Conservation (phyloP, 495 filamentous ascomycete species). For the Cladorrhinum samala region DNA sequence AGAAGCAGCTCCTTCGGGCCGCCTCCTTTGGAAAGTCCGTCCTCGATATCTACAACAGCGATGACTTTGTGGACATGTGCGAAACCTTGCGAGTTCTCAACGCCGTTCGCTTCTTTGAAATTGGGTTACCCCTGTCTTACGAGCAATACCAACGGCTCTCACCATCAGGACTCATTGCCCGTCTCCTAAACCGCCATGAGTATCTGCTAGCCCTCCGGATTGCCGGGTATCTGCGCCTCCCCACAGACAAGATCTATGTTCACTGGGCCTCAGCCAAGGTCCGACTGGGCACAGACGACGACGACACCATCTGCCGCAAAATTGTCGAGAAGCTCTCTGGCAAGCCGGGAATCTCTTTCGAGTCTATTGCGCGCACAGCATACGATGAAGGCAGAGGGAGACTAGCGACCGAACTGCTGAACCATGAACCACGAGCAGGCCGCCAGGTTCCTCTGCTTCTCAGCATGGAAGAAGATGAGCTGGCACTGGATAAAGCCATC, state of each 20-base stretch:
- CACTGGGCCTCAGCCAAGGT: conserved; percentile 97
- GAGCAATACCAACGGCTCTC: conserved; percentile 84
- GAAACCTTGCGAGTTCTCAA: conserved; percentile 90
- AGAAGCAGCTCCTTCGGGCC: conserved; percentile 90
- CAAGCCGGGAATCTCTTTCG: conserved; percentile 89
- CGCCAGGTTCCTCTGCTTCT: conserved; percentile 93
- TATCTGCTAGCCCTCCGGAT: conserved; percentile 86
- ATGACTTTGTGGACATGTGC: conserved; percentile 98
- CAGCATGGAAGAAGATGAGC: conserved; percentile 91
- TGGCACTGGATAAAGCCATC: conserved; percentile 94
- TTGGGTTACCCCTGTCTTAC: conserved; percentile 86
- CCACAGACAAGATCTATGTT: conserved; percentile 85
- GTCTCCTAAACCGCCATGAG: conserved; percentile 81
- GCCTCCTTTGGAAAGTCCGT: conserved; percentile 97
- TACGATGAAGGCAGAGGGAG: conserved; percentile 87
- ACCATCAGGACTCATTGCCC: conserved; percentile 76
- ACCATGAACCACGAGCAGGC: conserved; percentile 88
- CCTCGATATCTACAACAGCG: conserved; percentile 89
- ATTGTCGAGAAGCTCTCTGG: conserved; percentile 82
- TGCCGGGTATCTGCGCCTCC: conserved; percentile 80
- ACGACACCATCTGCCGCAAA: conserved; percentile 78
- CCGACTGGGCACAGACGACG: conserved; percentile 72
- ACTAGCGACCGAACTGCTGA: conserved; percentile 82
- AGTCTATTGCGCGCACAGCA: conserved; percentile 86
- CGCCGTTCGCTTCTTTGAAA: conserved; percentile 81